Base-by-base conservation (phyloP, 345 rosid genomes). In the Xanthoceras sorbifolium region DNA sequence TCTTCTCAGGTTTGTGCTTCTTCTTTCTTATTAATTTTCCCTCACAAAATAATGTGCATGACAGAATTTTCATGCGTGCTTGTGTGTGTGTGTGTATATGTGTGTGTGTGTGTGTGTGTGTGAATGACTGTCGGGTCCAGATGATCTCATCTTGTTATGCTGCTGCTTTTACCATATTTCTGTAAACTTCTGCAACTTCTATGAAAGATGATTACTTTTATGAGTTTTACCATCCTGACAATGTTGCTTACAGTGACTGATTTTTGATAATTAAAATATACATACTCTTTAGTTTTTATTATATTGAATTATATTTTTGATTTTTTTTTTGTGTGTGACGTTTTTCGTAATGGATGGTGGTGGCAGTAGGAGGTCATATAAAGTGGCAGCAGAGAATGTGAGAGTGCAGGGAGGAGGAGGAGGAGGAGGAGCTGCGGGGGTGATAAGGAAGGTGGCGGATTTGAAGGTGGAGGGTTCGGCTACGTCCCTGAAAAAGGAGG, bases 301-400 rank as follows among this genome's bases (percentile, higher is more conserved):
- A 25, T 15, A 7, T 64, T 22, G 38, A 4, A 3, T 57, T n/a
- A n/a, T n/a, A n/a, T n/a, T 66, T 28, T 22, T 28, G 1, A 14
- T 15, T 18, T 71, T 40, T 2, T 9, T 44, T 22, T 36, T 46
- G 1, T n/a, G n/a, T n/a, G n/a, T n/a, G n/a, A n/a, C n/a, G 5
- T 57, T 3, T 68, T 11, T 32, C 31, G 5, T 40, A n/a, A n/a
- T n/a, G n/a, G n/a, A n/a, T n/a, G n/a, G n/a, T n/a, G n/a, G 29
- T 61, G 78, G 55, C 48, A 36, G 79, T 32, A 79, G 74, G 73
- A 23, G 85, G 71, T 70, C 79, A 3, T 78, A 72, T 46, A 73
- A 68, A 0, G 77, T 63, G 9, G 84, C 71, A 3, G 34, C 69
- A 9, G 83, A 73, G 50, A 82, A 73, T 34, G 67, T 26, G 67